Base-by-base conservation (phyloP, 2,329 filamentous ascomycete genomes). In the Monosporascus sp. region DNA sequence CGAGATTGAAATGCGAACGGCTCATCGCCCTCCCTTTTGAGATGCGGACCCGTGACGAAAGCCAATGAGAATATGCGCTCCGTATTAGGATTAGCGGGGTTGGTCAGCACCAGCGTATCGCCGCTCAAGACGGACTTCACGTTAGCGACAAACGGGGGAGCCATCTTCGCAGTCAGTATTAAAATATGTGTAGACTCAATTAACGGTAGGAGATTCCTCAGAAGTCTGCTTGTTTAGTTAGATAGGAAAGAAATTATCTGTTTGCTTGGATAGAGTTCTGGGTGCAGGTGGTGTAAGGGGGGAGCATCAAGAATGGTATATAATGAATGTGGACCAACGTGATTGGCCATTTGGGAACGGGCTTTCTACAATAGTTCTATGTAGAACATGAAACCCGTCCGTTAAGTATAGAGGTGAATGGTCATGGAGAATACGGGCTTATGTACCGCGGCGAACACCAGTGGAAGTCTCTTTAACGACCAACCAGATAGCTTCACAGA, bases 91-190 rank as follows among this genome's bases (percentile, higher is more conserved):
- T 95, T 92, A 72, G 86, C 87, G 68, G 89, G 80, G 72, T 89
- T 91, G 64, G 87, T 84, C 66, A 97, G 78, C 60, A 97, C 78
- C 63, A 97, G 75, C 28, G 92, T 96, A 78, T 97, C 94, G 66
- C 94, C 94, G 67, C 92, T 97, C 67, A 95, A 78, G 63, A 96
- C 90, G 70, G 88, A 90, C 81, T 99, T 99, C 73, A 97, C 92
- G 66, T 86, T 88, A 69, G 86, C 84, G 70, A 84, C 72, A 64
- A 82, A 82, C 51, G 72, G 72, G 70, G 79, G 81, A 51, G 66
- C 63, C 65, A 68, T 68, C 38, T 54, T 61, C 55, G 52, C 48
- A 48, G 54, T 44, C 53, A 50, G 31, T 71, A 74, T 73, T 66
- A 55, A 60, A 55, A 60, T 61, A 58, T 48, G 52, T 49, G 57